These are phyloP conservation scores for Pistacia integerrima DNA, from an alignment of 345 rosid genomes.

Conservation along the genomic window DNA sequence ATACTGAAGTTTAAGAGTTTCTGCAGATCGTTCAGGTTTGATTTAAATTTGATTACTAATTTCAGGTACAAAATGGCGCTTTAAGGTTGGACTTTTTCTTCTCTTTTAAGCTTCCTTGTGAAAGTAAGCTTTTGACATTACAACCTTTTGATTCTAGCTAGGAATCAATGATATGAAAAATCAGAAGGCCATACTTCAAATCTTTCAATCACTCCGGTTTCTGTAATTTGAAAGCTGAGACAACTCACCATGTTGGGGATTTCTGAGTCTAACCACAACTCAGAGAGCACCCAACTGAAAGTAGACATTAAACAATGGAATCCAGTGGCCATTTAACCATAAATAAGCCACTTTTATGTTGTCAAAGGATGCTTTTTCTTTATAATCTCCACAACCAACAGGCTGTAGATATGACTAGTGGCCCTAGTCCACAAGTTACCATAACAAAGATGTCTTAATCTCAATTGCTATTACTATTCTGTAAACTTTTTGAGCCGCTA, in stretches of 20 bases:
- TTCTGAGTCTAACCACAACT: conserved; percentile 5
- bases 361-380: no score
- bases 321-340: not conserved
- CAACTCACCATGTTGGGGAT: not conserved
- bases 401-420: not conserved
- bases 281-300: not conserved
- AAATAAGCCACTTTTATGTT: no score
- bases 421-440: not conserved
- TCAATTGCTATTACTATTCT: not conserved
- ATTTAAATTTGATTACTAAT: not conserved
- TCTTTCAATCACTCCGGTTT: not conserved
- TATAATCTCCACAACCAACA: no score
- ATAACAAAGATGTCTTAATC: not conserved
- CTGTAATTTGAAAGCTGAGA: not conserved
- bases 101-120: not conserved
- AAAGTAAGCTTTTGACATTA: not conserved
- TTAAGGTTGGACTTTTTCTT: not conserved
- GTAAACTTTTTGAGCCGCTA: no score
- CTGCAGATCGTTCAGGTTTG: not conserved
- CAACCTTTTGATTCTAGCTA: not conserved
- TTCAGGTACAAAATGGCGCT: not conserved
- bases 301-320: not conserved
- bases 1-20: not conserved
- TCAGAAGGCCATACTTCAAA: not conserved
- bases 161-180: not conserved